These are phyloP conservation scores for Exserohilum rostratum DNA, from an alignment of 2,329 filamentous ascomycete species.

Conservation along the genomic window DNA sequence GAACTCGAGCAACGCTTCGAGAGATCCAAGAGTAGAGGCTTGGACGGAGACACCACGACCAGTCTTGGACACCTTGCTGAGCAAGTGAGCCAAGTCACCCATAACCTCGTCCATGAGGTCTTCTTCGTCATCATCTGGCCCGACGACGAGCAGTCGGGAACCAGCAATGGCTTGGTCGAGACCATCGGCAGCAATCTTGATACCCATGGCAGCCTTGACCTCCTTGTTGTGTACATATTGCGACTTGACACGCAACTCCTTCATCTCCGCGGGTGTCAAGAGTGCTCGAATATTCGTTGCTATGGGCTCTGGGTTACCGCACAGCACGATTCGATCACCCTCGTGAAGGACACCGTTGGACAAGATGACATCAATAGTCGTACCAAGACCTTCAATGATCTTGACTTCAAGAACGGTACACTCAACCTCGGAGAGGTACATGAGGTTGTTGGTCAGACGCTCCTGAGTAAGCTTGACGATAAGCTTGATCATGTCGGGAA, in stretches of 20 bases:
- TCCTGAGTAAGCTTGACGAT: constrained; percentile 92
- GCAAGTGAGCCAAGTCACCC: constrained; percentile 87
- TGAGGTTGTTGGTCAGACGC: constrained; percentile 94
- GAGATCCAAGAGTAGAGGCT: constrained; percentile 93
- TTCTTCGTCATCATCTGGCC: constrained; percentile 93
- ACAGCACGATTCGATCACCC: constrained; percentile 92
- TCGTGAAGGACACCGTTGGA: constrained; percentile 95
- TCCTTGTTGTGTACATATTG: constrained; percentile 99
- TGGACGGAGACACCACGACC: constrained; percentile 96
- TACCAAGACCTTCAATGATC: constrained; percentile 97
- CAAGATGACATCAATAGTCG: constrained; percentile 96
- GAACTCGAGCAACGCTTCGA: constrained; percentile 96
- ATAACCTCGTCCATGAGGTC: constrained; percentile 97
- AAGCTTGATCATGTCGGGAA: constrained; percentile 97
- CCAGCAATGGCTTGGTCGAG: constrained; percentile 96
- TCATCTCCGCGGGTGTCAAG: constrained; percentile 88
- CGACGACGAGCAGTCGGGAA: constrained; percentile 91
- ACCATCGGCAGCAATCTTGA: constrained; percentile 97
- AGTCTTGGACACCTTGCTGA: constrained; percentile 88
- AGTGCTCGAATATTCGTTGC: constrained; percentile 93
- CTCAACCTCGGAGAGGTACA: constrained; percentile 98
- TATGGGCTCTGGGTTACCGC: constrained; percentile 95
- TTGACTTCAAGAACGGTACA: constrained; percentile 98
- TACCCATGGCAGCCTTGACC: constrained; percentile 96
- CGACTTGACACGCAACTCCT: constrained; percentile 93